Percentiles rank a stretch among this genome's conserved stretches.
phyloP scores from a whole-genome alignment of 23 red algal species.

The Gracilaria gracilis region DNA sequence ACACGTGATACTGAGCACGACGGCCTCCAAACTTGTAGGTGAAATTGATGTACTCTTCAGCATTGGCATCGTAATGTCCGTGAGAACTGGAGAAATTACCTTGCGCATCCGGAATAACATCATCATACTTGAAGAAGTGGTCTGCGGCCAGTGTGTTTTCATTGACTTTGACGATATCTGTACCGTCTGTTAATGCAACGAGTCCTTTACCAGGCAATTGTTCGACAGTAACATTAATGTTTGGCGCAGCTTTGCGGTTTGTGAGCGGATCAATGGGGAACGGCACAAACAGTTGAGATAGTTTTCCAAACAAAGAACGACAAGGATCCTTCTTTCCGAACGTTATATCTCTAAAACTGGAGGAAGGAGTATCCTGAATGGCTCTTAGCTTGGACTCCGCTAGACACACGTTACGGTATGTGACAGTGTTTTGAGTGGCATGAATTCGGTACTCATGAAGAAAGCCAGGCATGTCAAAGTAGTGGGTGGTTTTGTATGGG shows the following conservation, averaged over 20 bases:
- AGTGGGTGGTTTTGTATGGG: conserved; percentile 35
- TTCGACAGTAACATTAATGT: conserved; percentile 45
- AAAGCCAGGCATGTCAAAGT: conserved; percentile 54
- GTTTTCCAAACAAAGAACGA: conserved; percentile 33
- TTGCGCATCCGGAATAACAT: background rate
- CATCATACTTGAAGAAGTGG: conserved; percentile 48
- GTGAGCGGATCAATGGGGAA: conserved; percentile 34
- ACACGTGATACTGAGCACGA: conserved; percentile 26
- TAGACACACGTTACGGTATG: conserved; percentile 41
- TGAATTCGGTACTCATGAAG: conserved; percentile 49
- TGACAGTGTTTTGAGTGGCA: conserved; percentile 6
- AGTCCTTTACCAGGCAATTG: conserved; percentile 8
- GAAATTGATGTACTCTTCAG: conserved; percentile 58
- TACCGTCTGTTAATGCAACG: conserved; percentile 18
- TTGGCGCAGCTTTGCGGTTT: background rate
- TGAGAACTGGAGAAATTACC: conserved; percentile 49
- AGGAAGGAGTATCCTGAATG: background rate
- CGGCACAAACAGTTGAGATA: conserved; percentile 14
- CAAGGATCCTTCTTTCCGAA: conserved; percentile 51
- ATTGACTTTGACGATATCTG: background rate
- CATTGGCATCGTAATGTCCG: conserved; percentile 15
- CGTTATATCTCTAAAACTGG: background rate
- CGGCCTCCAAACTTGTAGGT: conserved; percentile 21
- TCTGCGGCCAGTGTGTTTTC: conserved; percentile 39
- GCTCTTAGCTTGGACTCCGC: conserved; percentile 13